These are phyloP conservation scores for Aspergillus puulaauensis DNA, from an alignment of 2,329 filamentous ascomycete genomes.

Conservation along the genomic window DNA sequence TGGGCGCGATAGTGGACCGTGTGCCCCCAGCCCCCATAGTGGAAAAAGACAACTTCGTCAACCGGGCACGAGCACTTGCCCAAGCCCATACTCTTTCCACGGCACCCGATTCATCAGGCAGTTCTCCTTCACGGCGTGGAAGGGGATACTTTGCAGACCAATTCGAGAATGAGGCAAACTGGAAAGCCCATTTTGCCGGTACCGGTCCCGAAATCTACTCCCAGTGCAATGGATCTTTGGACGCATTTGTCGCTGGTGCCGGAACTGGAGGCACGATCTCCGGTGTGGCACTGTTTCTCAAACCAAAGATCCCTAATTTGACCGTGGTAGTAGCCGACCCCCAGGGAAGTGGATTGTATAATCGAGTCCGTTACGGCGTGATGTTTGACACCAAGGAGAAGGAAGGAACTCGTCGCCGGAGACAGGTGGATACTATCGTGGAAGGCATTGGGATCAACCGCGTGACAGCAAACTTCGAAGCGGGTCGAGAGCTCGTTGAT, in stretches of 20 bases:
- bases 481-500: constrained; percentile 79
- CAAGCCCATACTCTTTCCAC: constrained; percentile 62
- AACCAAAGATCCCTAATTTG: constrained; percentile 65
- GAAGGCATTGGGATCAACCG: constrained; percentile 96
- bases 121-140: constrained; percentile 53
- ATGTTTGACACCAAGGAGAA: constrained; percentile 90
- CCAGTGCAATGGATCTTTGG: constrained; percentile 72
- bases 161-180: constrained; percentile 90
- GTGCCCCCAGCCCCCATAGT: constrained; percentile 90
- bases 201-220: constrained; percentile 88
- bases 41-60: constrained; percentile 92
- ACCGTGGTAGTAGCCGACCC: constrained; percentile 86
- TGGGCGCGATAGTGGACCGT: constrained; percentile 89
- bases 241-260: constrained; percentile 90
- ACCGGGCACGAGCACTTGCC: constrained; percentile 77
- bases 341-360: constrained; percentile 89
- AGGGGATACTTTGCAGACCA: constrained; percentile 93
- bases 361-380: constrained; percentile 87
- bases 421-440: constrained; percentile 93
- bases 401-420: constrained; percentile 83
- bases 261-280: constrained; percentile 93
- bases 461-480: constrained; percentile 89
- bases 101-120: constrained; percentile 18
- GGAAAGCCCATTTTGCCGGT: constrained; percentile 73
- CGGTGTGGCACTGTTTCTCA: constrained; percentile 80